A percentile compares a stretch with the other conserved stretches of the same genome.
Conservation (phyloP, 495 filamentous ascomycete genomes). For the Cercophora samala region DNA sequence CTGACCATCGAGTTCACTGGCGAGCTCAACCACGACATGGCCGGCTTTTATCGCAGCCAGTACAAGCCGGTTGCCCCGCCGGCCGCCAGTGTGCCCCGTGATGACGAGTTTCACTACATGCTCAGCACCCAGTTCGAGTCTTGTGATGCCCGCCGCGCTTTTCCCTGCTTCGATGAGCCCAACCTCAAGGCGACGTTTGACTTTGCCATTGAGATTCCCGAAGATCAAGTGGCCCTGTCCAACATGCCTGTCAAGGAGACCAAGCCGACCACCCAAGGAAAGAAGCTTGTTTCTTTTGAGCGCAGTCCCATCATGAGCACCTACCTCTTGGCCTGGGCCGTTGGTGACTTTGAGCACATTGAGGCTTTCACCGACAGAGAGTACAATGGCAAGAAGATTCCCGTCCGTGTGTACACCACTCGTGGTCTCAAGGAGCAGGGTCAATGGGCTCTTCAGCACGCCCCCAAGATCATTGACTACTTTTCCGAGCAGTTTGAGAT, state of each 20-base stretch:
- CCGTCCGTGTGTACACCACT: slow-evolving; percentile 95
- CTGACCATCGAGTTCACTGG: slow-evolving; percentile 78
- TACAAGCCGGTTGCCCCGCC: slow-evolving; percentile 77
- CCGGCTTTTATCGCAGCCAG: slow-evolving; percentile 92
- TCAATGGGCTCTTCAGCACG: slow-evolving; percentile 78
- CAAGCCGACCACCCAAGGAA: slow-evolving; percentile 56
- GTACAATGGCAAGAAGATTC: slow-evolving; percentile 83
- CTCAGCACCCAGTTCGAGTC: slow-evolving; percentile 96
- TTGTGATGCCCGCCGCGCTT: slow-evolving; percentile 88
- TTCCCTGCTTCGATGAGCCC: slow-evolving; percentile 97
- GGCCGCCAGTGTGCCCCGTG: slow-evolving; percentile 67
- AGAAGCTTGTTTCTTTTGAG: slow-evolving; percentile 81
- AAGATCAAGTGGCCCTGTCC: slow-evolving; percentile 79
- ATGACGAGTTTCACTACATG: slow-evolving; percentile 84
- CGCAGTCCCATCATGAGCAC: slow-evolving; percentile 92
- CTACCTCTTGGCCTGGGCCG: slow-evolving; percentile 93
- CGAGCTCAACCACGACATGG: slow-evolving; percentile 89
- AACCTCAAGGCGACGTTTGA: slow-evolving; percentile 96
- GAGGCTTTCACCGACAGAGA: slow-evolving; percentile 82
- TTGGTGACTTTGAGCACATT: slow-evolving; percentile 95
- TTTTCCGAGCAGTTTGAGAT: slow-evolving; percentile 93
- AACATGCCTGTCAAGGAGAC: slow-evolving; percentile 85
- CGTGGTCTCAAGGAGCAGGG: slow-evolving; percentile 86
- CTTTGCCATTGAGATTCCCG: slow-evolving; percentile 84
- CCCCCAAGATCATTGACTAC: slow-evolving; percentile 85